phyloP scores from a whole-genome alignment of 108 stramenopile genomes.

The Fistulifera pelliculosa region DNA sequence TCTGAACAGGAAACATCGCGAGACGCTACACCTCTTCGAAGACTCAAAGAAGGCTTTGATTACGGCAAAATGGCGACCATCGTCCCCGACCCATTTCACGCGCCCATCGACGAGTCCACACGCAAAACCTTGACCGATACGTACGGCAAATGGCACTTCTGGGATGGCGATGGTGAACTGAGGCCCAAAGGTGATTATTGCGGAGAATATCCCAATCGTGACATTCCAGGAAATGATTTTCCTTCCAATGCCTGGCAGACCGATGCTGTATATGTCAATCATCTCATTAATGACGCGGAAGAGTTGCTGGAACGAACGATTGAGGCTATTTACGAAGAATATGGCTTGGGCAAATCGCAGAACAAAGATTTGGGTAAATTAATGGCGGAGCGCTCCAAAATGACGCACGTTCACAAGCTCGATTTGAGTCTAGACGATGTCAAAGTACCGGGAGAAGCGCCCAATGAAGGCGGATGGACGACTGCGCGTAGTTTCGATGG shows the following conservation, averaged over 20 bases:
- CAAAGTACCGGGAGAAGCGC: not conserved
- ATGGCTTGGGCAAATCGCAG: constrained; percentile 56
- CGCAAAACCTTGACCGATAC: constrained; percentile 14
- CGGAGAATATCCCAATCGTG: constrained; percentile 39
- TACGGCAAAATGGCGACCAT: constrained; percentile 31
- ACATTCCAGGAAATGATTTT: constrained; percentile 59
- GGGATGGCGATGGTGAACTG: constrained; percentile 66
- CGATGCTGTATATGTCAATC: constrained; percentile 82
- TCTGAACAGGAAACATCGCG: no score
- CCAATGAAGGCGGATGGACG: constrained; percentile 66
- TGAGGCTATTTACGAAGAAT: constrained; percentile 43
- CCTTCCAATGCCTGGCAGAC: constrained; percentile 75
- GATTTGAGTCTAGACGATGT: constrained; percentile 24
- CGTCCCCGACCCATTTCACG: constrained; percentile 20
- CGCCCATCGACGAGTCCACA: constrained; percentile 9
- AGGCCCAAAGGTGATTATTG: constrained; percentile 55
- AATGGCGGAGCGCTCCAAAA: constrained; percentile 30
- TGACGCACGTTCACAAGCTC: constrained; percentile 45
- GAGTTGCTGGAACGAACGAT: constrained; percentile 51
- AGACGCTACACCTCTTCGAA: no score
- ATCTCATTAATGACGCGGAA: constrained; percentile 64
- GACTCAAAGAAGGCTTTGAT: not conserved
- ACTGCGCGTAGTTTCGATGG: constrained; percentile 57
- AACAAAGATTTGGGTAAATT: constrained; percentile 25
- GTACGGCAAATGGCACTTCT: constrained; percentile 62